Conservation (phyloP, 2,329 filamentous ascomycete genomes). For the Fusarium illudens region DNA sequence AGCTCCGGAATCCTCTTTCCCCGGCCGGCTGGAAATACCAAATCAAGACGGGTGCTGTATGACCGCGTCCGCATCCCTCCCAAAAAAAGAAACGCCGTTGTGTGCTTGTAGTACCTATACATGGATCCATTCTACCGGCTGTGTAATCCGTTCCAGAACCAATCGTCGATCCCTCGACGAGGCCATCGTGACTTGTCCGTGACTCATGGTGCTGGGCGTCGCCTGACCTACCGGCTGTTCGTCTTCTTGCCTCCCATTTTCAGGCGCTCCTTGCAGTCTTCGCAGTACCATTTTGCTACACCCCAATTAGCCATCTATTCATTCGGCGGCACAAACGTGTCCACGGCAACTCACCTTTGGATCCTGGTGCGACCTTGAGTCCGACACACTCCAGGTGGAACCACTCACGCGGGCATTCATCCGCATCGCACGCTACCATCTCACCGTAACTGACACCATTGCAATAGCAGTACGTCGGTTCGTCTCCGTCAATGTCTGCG, state of each 20-base stretch:
- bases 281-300: conserved; percentile 82
- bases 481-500: conserved; percentile 73
- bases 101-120: conserved; percentile 34
- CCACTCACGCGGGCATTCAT: conserved; percentile 79
- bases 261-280: conserved; percentile 76
- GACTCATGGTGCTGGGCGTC: conserved; percentile 12
- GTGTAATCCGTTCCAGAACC: conserved; percentile 21
- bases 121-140: conserved; percentile 22
- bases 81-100: conserved; percentile 34
- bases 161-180: conserved; percentile 21
- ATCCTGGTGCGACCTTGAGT: conserved; percentile 78
- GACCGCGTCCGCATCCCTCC: conserved; percentile 20
- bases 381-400: conserved; percentile 86
- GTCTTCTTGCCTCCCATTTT: conserved; percentile 64
- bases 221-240: conserved; percentile 52
- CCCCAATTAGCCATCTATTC: conserved; percentile 42
- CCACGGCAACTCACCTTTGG: conserved; percentile 68
- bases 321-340: background rate
- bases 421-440: conserved; percentile 83
- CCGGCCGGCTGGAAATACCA: conserved; percentile 12
- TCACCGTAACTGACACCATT: conserved; percentile 83
- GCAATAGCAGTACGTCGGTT: conserved; percentile 82
- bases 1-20: background rate
- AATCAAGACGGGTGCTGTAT: conserved; percentile 26
- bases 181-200: conserved; percentile 26